Percentiles rank a stretch among this genome's conserved stretches.
phyloP scores from a whole-genome alignment of 2,329 filamentous ascomycete species.

The Verticillium nonalfalfae region DNA sequence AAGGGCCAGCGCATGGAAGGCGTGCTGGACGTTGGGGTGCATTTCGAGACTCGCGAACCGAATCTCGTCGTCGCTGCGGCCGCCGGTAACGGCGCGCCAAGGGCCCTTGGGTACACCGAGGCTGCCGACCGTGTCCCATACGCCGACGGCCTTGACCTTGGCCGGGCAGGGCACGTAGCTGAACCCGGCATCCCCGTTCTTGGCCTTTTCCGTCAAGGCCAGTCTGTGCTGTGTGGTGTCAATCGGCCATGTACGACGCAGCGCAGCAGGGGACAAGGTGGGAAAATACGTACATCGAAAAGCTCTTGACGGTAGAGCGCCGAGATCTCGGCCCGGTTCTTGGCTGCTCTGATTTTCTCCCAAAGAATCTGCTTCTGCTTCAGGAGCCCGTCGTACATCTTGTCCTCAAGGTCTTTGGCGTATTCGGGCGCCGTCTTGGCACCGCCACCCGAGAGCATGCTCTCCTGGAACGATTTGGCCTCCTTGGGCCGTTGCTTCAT shows the following conservation, averaged over 20 bases:
- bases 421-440: neutral
- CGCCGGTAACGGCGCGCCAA: conserved; percentile 2
- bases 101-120: conserved; percentile 22
- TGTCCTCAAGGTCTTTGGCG: neutral
- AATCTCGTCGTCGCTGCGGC: conserved; percentile 9
- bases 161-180: neutral
- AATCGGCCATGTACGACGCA: neutral
- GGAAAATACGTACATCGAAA: neutral
- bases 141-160: conserved; percentile 22
- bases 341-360: neutral
- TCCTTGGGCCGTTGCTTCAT: neutral
- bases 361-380: neutral
- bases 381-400: neutral
- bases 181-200: neutral
- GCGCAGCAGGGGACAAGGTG: neutral
- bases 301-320: neutral
- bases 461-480: neutral
- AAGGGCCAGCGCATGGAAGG: conserved; percentile 48
- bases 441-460: neutral
- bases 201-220: conserved; percentile 5
- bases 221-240: neutral
- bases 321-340: neutral
- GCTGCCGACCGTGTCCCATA: conserved; percentile 44
- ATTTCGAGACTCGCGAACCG: conserved; percentile 12
- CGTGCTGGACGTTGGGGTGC: conserved; percentile 35